Evolutionary conservation across 306 rosid genomes (phyloP).

Genomic region (Coriaria nepalensis): DNA sequence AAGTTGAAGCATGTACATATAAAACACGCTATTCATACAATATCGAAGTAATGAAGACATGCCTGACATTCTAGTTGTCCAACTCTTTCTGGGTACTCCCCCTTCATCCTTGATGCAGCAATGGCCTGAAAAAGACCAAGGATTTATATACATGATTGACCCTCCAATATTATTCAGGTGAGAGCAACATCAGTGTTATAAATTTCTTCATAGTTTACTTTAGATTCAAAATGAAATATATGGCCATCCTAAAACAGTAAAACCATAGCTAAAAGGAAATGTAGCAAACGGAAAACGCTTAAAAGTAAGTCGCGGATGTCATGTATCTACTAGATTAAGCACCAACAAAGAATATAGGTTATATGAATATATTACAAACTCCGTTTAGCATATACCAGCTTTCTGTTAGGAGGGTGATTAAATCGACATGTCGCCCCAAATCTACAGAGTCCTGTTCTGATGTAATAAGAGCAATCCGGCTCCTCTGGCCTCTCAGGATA

Average conservation of each 20-base stretch:
- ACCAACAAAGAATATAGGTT: too few species aligned
- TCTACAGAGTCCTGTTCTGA: conserved; percentile 92
- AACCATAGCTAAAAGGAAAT: too few species aligned
- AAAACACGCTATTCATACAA: background rate
- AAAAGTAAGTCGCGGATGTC: too few species aligned
- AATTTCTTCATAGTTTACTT: too few species aligned
- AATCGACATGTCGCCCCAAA: conserved; percentile 93
- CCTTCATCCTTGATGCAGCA: conserved; percentile 97
- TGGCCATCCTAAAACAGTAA: too few species aligned
- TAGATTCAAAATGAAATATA: too few species aligned
- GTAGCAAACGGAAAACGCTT: too few species aligned
- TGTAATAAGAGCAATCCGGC: conserved; percentile 90
- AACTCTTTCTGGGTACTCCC: conserved; percentile 87
- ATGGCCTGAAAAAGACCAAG: conserved; percentile 55
- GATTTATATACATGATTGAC: conserved; percentile 1
- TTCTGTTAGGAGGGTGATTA: conserved; percentile 94
- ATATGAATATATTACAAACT: too few species aligned
- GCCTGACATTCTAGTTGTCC: conserved; percentile 99
- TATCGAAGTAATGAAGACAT: conserved; percentile 33
- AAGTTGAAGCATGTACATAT: background rate
- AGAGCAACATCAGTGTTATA: too few species aligned
- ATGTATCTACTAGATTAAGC: too few species aligned
- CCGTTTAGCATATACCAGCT: conserved; percentile 40
- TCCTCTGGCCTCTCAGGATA: conserved; percentile 94
- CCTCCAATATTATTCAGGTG: background rate